phyloP scores from a whole-genome alignment of 164 flowering plant genomes.

The Cinnamomum micranthum region DNA sequence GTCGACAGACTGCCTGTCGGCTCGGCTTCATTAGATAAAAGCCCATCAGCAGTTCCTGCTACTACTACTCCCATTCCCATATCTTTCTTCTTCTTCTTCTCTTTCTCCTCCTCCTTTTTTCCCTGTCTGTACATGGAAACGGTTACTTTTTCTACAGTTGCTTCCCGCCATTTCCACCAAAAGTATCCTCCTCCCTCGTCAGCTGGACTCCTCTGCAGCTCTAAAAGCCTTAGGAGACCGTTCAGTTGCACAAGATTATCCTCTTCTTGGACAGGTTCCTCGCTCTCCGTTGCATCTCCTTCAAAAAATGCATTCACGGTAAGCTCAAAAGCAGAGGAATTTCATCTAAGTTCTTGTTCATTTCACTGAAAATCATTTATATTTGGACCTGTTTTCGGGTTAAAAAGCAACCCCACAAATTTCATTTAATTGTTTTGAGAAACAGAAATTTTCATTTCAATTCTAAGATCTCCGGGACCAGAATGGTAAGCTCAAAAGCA shows the following conservation, averaged over 20 bases:
- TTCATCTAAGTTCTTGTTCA: not conserved
- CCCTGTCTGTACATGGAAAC: not conserved
- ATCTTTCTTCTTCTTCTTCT: slow-evolving; percentile 34
- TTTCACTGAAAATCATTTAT: not conserved
- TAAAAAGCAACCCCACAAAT: no score
- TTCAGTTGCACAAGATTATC: slow-evolving; percentile 7
- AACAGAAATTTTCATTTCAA: not conserved
- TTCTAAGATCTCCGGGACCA: no score
- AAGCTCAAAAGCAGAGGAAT: slow-evolving; percentile 1
- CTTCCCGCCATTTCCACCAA: slow-evolving; percentile 52
- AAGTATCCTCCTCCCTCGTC: slow-evolving; percentile 15
- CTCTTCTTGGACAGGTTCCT: slow-evolving; percentile 40
- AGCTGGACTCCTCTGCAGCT: slow-evolving; percentile 4
- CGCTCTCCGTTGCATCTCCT: slow-evolving; percentile 29
- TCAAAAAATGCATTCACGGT: slow-evolving; percentile 45
- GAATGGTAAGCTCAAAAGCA: slow-evolving; percentile 21
- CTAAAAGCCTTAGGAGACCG: slow-evolving; percentile 4
- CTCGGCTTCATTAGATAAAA: no score
- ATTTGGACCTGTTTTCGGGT: not conserved
- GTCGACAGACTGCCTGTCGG: no score
- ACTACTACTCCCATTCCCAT: no score
- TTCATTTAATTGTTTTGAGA: no score
- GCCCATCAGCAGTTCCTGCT: no score
- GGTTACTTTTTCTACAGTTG: slow-evolving; percentile 31
- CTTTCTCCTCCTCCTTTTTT: slow-evolving; percentile 19